A percentile compares a stretch with the other conserved stretches of the same genome.
Evolutionary conservation across 208 protist species (phyloP).

Genomic region (Leishmania arabica): DNA sequence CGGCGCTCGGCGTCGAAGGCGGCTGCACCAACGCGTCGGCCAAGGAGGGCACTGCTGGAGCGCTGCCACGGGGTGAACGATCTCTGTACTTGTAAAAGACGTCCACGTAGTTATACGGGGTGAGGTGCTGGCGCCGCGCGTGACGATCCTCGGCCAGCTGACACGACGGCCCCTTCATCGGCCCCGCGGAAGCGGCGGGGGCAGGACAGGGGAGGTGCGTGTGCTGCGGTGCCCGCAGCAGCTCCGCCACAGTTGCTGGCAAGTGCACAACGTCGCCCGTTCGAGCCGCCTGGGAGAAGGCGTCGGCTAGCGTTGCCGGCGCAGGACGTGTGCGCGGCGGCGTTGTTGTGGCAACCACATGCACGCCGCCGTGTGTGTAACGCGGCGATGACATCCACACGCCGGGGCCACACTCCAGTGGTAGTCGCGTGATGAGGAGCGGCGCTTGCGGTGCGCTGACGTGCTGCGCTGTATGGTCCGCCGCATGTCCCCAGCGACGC

Average conservation of each 20-base stretch:
- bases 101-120: conserved; percentile 28
- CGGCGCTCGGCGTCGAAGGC: conserved; percentile 1
- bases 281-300: conserved; percentile 13
- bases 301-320: conserved; percentile 12
- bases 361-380: conserved; percentile 1
- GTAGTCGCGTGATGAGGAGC: conserved; percentile 53
- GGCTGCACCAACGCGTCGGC: background rate
- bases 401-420: conserved; percentile 65
- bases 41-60: background rate
- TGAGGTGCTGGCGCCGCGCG: background rate
- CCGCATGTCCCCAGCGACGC: conserved; percentile 6
- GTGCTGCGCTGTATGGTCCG: background rate
- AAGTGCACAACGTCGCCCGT: conserved; percentile 31
- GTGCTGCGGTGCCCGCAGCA: conserved; percentile 34
- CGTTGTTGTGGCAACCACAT: conserved; percentile 16
- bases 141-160: background rate
- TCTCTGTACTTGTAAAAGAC: conserved; percentile 12
- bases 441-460: conserved; percentile 10
- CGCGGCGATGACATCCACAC: conserved; percentile 48
- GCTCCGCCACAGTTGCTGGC: conserved; percentile 26
- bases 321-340: conserved; percentile 1
- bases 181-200: background rate
- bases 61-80: background rate
- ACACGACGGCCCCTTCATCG: background rate
- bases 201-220: conserved; percentile 4